These are phyloP conservation scores for Fusarium goolgardi DNA, from an alignment of 2,329 filamentous ascomycete genomes.

Conservation along the genomic window DNA sequence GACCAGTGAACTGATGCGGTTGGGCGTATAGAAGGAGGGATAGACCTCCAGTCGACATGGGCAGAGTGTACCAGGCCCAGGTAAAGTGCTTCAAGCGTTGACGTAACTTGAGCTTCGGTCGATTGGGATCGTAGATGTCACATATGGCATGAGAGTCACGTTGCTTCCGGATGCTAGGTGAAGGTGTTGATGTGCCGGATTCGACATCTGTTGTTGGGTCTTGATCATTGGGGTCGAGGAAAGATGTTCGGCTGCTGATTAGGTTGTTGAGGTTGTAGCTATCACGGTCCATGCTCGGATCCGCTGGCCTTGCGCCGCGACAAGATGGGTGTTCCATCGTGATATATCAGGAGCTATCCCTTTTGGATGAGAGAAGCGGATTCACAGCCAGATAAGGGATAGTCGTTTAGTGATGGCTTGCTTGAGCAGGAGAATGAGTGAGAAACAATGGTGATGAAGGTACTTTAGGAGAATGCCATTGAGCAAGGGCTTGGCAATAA, in stretches of 20 bases:
- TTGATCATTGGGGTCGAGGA: neutral
- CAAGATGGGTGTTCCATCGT: conserved; percentile 2
- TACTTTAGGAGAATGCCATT: neutral
- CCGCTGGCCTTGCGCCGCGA: neutral
- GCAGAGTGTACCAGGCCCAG: conserved; percentile 80
- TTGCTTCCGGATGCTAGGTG: conserved; percentile 7
- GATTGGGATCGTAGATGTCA: conserved; percentile 32
- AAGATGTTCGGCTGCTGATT: neutral
- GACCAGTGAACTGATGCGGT: conserved; percentile 72
- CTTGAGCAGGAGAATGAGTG: neutral
- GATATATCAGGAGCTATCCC: neutral
- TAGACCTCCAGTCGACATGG: conserved; percentile 80
- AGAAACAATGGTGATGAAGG: neutral
- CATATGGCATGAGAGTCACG: neutral
- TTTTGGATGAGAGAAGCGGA: neutral
- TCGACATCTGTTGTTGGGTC: conserved; percentile 14
- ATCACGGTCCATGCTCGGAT: conserved; percentile 5
- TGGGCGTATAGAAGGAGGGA: conserved; percentile 72
- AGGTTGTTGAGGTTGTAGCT: conserved; percentile 22
- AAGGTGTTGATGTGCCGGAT: conserved; percentile 21
- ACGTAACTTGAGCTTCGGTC: conserved; percentile 53
- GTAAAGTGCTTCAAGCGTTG: conserved; percentile 68
- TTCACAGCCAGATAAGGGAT: neutral
- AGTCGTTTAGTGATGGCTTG: neutral
- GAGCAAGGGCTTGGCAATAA: conserved; percentile 19